phyloP scores from a whole-genome alignment of 1,139 yeast genomes.

The Yamadazyma trypodendri region DNA sequence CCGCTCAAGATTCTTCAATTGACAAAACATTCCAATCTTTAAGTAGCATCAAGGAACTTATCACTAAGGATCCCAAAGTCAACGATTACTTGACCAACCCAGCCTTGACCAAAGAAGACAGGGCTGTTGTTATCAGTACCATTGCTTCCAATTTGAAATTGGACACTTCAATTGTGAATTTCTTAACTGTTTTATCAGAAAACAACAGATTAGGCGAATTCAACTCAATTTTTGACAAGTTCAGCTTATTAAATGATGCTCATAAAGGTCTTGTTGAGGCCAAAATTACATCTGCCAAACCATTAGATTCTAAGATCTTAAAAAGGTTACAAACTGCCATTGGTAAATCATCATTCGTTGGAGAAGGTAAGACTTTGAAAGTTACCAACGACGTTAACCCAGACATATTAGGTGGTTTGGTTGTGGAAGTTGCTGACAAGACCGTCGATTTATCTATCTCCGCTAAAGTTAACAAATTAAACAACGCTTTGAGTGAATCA shows the following conservation, averaged over 20 bases:
- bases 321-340: constrained; percentile 79
- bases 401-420: constrained; percentile 91
- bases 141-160: constrained; percentile 56
- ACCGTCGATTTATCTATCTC: constrained; percentile 92
- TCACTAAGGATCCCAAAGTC: constrained; percentile 65
- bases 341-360: constrained; percentile 76
- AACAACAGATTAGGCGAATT: constrained; percentile 88
- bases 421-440: constrained; percentile 95
- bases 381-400: constrained; percentile 81
- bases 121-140: constrained; percentile 66
- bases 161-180: constrained; percentile 77
- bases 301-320: constrained; percentile 80
- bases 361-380: constrained; percentile 82
- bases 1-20: constrained; percentile 78
- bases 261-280: constrained; percentile 92
- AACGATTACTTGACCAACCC: constrained; percentile 72
- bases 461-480: constrained; percentile 81
- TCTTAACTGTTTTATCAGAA: constrained; percentile 83
- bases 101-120: constrained; percentile 73
- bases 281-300: constrained; percentile 82
- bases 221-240: constrained; percentile 65
- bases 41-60: constrained; percentile 52
- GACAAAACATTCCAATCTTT: constrained; percentile 73
- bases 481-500: constrained; percentile 83
- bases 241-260: constrained; percentile 79